Evolutionary conservation across 2,329 filamentous ascomycete species (phyloP).

Genomic region (Aspergillus sp.): DNA sequence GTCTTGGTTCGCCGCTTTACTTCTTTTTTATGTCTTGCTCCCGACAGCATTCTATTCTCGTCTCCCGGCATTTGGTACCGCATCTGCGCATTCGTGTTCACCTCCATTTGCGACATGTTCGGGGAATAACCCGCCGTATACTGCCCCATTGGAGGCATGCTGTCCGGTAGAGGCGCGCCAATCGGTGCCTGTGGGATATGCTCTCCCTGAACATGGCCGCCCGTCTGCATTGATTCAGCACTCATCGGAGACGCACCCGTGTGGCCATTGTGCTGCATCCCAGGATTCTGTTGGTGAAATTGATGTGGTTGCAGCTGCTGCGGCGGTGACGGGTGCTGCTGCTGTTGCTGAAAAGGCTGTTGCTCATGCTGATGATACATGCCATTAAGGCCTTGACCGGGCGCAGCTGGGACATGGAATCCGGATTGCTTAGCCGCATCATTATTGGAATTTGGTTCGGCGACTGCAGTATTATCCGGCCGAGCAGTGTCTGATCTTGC

Average conservation of each 20-base stretch:
- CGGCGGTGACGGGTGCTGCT: slow-evolving; percentile 18
- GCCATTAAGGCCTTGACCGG: slow-evolving; percentile 37
- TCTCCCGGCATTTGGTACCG: slow-evolving; percentile 43
- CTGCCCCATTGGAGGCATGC: slow-evolving; percentile 43
- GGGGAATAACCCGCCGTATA: slow-evolving; percentile 40
- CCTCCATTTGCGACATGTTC: slow-evolving; percentile 22
- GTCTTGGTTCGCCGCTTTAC: slow-evolving; percentile 68
- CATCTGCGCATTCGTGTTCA: slow-evolving; percentile 39
- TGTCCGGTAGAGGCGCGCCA: slow-evolving; percentile 42
- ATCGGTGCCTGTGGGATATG: slow-evolving; percentile 35
- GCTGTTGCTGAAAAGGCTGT: slow-evolving; percentile 22
- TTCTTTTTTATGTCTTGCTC: slow-evolving; percentile 58
- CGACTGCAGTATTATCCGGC: slow-evolving; percentile 3
- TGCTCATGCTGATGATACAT: slow-evolving; percentile 35
- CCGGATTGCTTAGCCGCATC: slow-evolving; percentile 13
- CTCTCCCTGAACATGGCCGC: slow-evolving; percentile 18
- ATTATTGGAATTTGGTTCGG: slow-evolving; percentile 9
- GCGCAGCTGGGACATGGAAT: slow-evolving; percentile 32
- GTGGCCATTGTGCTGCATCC: slow-evolving; percentile 24
- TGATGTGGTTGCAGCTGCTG: slow-evolving; percentile 18
- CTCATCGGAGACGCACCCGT: slow-evolving; percentile 11
- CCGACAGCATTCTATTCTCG: slow-evolving; percentile 48
- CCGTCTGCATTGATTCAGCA: slow-evolving; percentile 11
- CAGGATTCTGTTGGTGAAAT: slow-evolving; percentile 22
- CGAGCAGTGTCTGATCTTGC: slow-evolving; percentile 2